Percentiles rank a stretch among this genome's conserved stretches.
phyloP scores from a whole-genome alignment of 1,284 basidiomycete species.

The Pyrrhoderma noxium region DNA sequence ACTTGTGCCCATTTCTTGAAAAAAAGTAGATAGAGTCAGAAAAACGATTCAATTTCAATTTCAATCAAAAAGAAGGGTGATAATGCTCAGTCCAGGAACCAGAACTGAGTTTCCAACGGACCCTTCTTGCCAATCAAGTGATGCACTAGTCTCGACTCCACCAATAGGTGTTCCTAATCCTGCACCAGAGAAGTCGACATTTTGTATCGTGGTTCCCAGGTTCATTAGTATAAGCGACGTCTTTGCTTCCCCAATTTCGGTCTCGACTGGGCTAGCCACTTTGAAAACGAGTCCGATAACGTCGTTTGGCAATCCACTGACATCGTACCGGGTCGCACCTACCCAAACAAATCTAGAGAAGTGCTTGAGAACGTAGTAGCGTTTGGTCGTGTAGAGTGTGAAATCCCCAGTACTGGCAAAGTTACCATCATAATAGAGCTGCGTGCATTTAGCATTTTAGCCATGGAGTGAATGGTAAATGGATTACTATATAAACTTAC shows the following conservation, averaged over 20 bases:
- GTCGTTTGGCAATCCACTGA: slow-evolving; percentile 13
- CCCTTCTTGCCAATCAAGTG: slow-evolving; percentile 7
- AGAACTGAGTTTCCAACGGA: not conserved
- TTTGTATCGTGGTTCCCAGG: slow-evolving; percentile 4
- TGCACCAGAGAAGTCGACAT: slow-evolving; percentile 6
- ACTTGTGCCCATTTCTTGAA: no score
- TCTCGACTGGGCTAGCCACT: not conserved
- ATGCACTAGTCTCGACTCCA: not conserved
- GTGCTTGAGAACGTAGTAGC: slow-evolving; percentile 22
- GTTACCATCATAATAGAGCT: slow-evolving; percentile 22
- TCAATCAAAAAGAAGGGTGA: slow-evolving; percentile 11
- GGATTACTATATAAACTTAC: not conserved
- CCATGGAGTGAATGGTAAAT: not conserved
- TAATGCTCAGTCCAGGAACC: slow-evolving; percentile 10
- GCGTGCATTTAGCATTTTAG: no score
- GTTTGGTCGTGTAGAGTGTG: slow-evolving; percentile 20
- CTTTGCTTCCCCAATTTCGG: slow-evolving; percentile 4
- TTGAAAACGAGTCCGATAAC: slow-evolving; percentile 20
- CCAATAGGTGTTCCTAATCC: slow-evolving; percentile 7
- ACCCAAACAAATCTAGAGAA: slow-evolving; percentile 20
- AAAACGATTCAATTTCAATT: no score
- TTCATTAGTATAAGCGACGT: slow-evolving; percentile 16
- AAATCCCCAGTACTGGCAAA: slow-evolving; percentile 20
- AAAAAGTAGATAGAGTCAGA: no score
- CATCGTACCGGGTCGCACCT: slow-evolving; percentile 18